Conservation (phyloP, 2,329 filamentous ascomycete genomes). For the Hypoxylon sp. region DNA sequence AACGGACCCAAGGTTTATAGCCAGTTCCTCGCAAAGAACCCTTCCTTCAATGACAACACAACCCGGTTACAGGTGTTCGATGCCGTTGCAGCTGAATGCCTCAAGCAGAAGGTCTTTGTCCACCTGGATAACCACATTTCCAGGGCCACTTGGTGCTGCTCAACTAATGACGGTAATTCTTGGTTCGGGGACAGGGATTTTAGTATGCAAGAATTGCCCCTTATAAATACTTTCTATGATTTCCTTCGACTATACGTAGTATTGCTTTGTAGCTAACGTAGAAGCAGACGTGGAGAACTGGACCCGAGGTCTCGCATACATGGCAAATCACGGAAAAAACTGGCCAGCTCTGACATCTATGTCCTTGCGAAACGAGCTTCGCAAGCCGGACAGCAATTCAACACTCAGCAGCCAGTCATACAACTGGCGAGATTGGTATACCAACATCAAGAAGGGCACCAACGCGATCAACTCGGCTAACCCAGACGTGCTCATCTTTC, state of each 20-base stretch:
- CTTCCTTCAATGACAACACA: conserved; percentile 65
- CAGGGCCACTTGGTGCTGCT: conserved; percentile 70
- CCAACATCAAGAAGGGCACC: conserved; percentile 62
- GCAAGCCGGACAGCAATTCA: conserved; percentile 57
- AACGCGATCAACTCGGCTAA: conserved; percentile 65
- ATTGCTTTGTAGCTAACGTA: conserved; percentile 19
- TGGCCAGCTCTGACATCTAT: conserved; percentile 65
- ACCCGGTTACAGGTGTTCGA: conserved; percentile 67
- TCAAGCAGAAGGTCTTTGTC: conserved; percentile 68
- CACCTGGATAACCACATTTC: conserved; percentile 74
- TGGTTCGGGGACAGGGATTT: conserved; percentile 75
- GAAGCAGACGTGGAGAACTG: conserved; percentile 65
- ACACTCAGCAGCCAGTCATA: conserved; percentile 57
- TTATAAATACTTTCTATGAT: neutral
- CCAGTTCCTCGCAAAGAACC: conserved; percentile 69
- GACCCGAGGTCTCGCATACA: conserved; percentile 70
- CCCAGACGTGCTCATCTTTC: conserved; percentile 66
- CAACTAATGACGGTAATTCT: conserved; percentile 65
- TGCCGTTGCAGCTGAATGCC: conserved; percentile 70
- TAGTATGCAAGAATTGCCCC: conserved; percentile 32
- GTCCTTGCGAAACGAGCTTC: conserved; percentile 67
- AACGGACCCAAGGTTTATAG: conserved; percentile 66
- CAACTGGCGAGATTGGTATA: conserved; percentile 70
- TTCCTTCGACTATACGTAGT: neutral
- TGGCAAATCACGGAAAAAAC: conserved; percentile 67